Conservation (phyloP, 1,284 basidiomycete genomes). For the Cutaneotrichosporon sp. region DNA sequence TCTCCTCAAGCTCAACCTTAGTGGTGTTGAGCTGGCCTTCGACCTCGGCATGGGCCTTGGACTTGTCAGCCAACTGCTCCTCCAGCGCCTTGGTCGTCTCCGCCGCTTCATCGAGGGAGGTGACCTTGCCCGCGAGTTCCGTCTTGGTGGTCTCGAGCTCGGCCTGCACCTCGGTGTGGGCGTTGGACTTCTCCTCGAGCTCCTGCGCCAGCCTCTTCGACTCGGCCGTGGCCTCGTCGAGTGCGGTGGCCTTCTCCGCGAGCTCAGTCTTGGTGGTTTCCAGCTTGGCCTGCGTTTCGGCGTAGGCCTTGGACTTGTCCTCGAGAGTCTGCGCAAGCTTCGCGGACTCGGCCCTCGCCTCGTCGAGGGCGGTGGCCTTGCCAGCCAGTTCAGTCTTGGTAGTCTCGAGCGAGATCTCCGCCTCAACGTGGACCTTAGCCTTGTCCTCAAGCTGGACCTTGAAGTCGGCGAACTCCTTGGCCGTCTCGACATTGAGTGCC, state of each 20-base stretch:
- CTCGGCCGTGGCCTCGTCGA: constrained; percentile 9
- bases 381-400: constrained; percentile 6
- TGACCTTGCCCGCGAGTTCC: constrained; percentile 9
- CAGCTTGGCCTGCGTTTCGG: constrained; percentile 7
- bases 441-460: constrained; percentile 12
- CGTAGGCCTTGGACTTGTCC: constrained; percentile 7
- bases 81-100: neutral
- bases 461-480: constrained; percentile 6
- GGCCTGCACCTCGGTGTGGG: constrained; percentile 8
- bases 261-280: constrained; percentile 3
- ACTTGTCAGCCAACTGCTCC: constrained; percentile 11
- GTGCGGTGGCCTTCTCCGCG: neutral
- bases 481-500: constrained; percentile 5
- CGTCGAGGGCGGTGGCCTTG: constrained; percentile 12
- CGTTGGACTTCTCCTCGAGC: constrained; percentile 2
- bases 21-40: constrained; percentile 10
- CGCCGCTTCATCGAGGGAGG: neutral
- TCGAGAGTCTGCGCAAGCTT: neutral
- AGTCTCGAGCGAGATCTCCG: constrained; percentile 3
- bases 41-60: constrained; percentile 11
- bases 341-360: neutral
- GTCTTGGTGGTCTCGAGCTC: constrained; percentile 8
- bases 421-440: constrained; percentile 8
- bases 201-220: neutral
- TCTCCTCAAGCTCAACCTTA: constrained; percentile 10